phyloP scores from a whole-genome alignment of 805 yeast genomes.

The Metschnikowia henanensis region DNA sequence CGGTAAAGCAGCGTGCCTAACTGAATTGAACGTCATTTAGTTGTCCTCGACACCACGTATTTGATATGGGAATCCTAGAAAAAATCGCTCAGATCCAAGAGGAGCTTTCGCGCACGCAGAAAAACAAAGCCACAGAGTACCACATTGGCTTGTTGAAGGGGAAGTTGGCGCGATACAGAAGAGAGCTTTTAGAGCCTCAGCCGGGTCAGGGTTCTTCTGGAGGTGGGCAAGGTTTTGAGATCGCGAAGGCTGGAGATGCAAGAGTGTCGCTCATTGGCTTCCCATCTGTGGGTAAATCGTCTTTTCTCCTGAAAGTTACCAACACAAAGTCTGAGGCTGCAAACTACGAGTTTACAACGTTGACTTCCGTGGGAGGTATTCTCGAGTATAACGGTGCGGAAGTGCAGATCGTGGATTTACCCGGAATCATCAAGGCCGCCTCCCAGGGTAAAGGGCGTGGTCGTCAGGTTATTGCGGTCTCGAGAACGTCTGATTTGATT shows the following conservation, averaged over 20 bases:
- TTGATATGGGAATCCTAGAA: conserved; percentile 40
- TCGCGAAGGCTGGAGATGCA: conserved; percentile 94
- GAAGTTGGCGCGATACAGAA: conserved; percentile 87
- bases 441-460: conserved; percentile 98
- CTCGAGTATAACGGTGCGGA: conserved; percentile 95
- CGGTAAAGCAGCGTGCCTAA: too few relatives aligned
- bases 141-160: conserved; percentile 94
- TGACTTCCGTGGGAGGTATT: conserved; percentile 96
- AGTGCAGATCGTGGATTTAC: conserved; percentile 94
- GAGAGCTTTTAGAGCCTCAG: conserved; percentile 89
- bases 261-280: conserved; percentile 94
- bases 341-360: conserved; percentile 90
- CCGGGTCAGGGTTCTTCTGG: conserved; percentile 73
- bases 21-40: too few relatives aligned
- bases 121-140: conserved; percentile 97
- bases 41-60: not conserved
- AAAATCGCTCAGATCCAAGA: conserved; percentile 88
- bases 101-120: conserved; percentile 93
- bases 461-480: conserved; percentile 93
- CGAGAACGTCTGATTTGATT: conserved; percentile 90
- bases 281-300: conserved; percentile 97
- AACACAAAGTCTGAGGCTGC: conserved; percentile 95
- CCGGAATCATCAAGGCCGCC: conserved; percentile 97
- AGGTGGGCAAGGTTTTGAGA: conserved; percentile 89
- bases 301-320: conserved; percentile 84